Evolutionary conservation across 73 alveolate species (phyloP).

Genomic region (Paramecium caudatum): DNA sequence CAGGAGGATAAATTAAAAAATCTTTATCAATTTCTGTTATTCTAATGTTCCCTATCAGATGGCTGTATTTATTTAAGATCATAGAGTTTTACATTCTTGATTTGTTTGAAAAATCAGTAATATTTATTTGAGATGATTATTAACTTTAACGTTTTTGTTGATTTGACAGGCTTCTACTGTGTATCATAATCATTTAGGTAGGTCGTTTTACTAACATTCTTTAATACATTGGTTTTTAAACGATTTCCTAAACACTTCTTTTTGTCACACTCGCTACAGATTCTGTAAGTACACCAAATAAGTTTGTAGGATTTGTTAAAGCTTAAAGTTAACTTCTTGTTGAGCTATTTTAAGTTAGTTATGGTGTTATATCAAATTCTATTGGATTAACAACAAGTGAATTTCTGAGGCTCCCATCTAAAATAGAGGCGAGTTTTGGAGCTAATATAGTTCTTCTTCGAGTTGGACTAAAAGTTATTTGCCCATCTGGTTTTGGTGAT

Average conservation of each 20-base stretch:
- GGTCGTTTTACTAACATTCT: slow-evolving; percentile 25
- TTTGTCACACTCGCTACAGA: not conserved
- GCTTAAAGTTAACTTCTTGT: slow-evolving; percentile 35
- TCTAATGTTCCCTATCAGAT: not conserved
- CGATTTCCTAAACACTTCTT: not conserved
- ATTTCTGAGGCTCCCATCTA: not conserved
- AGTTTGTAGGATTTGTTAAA: not conserved
- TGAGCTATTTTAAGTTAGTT: not conserved
- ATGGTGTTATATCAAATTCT: not conserved
- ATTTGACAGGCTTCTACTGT: slow-evolving; percentile 13
- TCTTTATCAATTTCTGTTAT: not conserved
- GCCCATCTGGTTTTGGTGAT: not conserved
- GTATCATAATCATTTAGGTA: not conserved
- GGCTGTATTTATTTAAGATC: not conserved
- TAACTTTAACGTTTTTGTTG: not conserved
- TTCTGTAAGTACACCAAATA: slow-evolving; percentile 14
- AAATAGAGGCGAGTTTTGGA: not conserved
- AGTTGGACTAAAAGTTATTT: slow-evolving; percentile 12
- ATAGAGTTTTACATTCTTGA: slow-evolving; percentile 43
- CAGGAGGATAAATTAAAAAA: slow-evolving; percentile 51
- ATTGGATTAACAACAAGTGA: slow-evolving; percentile 21
- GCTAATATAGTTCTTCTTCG: slow-evolving; percentile 64
- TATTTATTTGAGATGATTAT: not conserved
- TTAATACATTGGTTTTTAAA: slow-evolving; percentile 12
- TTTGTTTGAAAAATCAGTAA: not conserved